Evolutionary conservation across 2,329 filamentous ascomycete genomes (phyloP).

Genomic region (Alternaria alternata): DNA sequence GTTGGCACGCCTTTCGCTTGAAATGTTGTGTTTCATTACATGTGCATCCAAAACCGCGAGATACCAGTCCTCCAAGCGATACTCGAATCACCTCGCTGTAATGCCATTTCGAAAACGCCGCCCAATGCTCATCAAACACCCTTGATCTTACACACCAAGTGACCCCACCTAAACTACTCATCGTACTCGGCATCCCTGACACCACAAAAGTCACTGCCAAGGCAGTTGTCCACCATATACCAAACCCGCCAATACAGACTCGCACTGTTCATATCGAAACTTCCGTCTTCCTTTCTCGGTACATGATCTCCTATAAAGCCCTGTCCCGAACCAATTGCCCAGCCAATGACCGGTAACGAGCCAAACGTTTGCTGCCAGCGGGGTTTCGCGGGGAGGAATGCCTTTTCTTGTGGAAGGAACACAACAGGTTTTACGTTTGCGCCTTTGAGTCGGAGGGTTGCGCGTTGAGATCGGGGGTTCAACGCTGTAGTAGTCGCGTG

Average conservation of each 20-base stretch:
- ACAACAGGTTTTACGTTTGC: slow-evolving; percentile 50
- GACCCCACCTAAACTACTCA: slow-evolving; percentile 28
- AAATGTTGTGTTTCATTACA: not conserved
- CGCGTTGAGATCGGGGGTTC: slow-evolving; percentile 28
- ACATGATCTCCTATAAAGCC: slow-evolving; percentile 78
- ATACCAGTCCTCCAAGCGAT: not conserved
- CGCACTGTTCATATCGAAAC: slow-evolving; percentile 76
- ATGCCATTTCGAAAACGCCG: slow-evolving; percentile 11
- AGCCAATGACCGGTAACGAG: slow-evolving; percentile 61
- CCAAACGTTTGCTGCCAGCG: slow-evolving; percentile 53
- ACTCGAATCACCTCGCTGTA: slow-evolving; percentile 3
- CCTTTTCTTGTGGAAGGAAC: slow-evolving; percentile 55
- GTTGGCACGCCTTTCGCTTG: not conserved
- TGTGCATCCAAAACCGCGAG: not conserved
- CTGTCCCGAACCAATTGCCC: slow-evolving; percentile 55
- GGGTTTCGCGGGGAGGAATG: slow-evolving; percentile 55
- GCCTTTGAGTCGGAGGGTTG: slow-evolving; percentile 41
- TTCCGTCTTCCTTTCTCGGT: slow-evolving; percentile 74
- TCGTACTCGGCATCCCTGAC: slow-evolving; percentile 61
- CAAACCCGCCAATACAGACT: slow-evolving; percentile 69
- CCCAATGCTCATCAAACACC: slow-evolving; percentile 11
- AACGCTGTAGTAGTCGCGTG: slow-evolving; percentile 32
- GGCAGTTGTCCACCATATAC: slow-evolving; percentile 62
- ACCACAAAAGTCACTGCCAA: slow-evolving; percentile 70
- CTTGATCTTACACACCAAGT: not conserved